Base-by-base conservation (phyloP, 495 filamentous ascomycete species). In the Aspergillus ellipticus region DNA sequence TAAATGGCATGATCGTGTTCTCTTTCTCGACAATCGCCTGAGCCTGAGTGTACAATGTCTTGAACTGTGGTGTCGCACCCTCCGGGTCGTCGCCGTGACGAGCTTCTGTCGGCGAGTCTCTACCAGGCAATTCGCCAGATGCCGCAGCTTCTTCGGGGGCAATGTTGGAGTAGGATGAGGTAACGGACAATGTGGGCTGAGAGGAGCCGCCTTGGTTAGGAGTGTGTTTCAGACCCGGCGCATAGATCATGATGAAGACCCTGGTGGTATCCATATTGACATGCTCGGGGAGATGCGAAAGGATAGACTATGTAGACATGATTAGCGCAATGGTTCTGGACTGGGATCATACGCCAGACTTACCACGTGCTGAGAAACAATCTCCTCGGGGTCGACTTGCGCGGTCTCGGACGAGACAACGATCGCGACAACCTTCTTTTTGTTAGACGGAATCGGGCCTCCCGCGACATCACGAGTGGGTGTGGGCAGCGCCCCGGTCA, bases 81-180 rank as follows among this genome's bases (percentile, higher is more conserved):
- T 73, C 65, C 50, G 67, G 49, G 28, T 75, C 62, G 39, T 72
- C 69, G 0, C 62, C 60, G 28, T 69, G 67, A 53, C 72, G 72
- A 4, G 79, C 76, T 9, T 78, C 79, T 15, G 61, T 61, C 7
- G 54, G 76, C 72, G 83, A 39, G 6, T 80, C 76, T 46, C 75
- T 83, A 55, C 81, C 79, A 35, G 76, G 66, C 49, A 88, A 79
- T 39, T 88, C 85, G 35, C 74, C 81, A n/a, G 88, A 82, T 0
- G 85, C 87, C 53, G 81, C 80, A 3, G 83, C 84, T 66, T 90
- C 86, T 57, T 91, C 86, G 39, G 84, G 86, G 35, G 83, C 86
- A 54, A 94, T 92, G 67, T 91, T 91, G 6, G 90, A 93, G 68
- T 90, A 96, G 0, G 92, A 95, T 8, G 91, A 95, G 55, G 86